Base-by-base conservation (phyloP, 148 eudicot species). In the Drosera capensis region DNA sequence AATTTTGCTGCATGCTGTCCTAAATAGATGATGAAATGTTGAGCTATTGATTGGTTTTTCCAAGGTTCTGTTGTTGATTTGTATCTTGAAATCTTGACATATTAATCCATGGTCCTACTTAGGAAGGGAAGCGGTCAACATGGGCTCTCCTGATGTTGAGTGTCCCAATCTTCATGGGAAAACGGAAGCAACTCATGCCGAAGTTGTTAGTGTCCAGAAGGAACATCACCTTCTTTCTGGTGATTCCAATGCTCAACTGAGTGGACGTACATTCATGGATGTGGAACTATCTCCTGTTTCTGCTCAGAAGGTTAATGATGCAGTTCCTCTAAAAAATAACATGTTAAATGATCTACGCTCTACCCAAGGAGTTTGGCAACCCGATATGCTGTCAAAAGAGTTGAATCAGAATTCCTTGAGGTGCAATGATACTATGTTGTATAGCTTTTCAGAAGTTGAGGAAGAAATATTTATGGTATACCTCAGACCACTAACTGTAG, bases 321-420 rank as follows among this genome's bases (percentile, higher is more conserved):
- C 58, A 54, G 37, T 39, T 19, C 14, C 44, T 34, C 16, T 18
- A 13, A 43, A 21, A 46, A 48, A 52, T 38, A 56, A 39, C 35
- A 48, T 54, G 40, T 55, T 59, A 17, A 59, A 20, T 57, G 40
- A 55, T 69, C 29, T 25, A 15, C 40, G 39, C 55, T 14, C 34
- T 20, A 51, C 24, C 31, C 51, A 31, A 34, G 47, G 43, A 64
- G 55, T 35, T 28, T 43, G 49, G 55, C 46, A 41, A 16, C 31
- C 23, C 25, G 23, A 14, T 13, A 34, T 25, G 30, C 72, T 52
- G 44, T 53, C 66, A 68, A 55, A 4, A 29, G 70, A 60, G 39
- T 22, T 51, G 37, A 66, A 49, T 25, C 57, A 45, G 31, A 67
- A 38, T 53, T 58, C 55, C 50, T 31, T 59, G 51, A 86, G 93